Percentiles rank a stretch among this genome's conserved stretches.
These are phyloP conservation scores for Exsudoporus frostii DNA, from an alignment of 768 basidiomycete genomes.

Conservation along the genomic window DNA sequence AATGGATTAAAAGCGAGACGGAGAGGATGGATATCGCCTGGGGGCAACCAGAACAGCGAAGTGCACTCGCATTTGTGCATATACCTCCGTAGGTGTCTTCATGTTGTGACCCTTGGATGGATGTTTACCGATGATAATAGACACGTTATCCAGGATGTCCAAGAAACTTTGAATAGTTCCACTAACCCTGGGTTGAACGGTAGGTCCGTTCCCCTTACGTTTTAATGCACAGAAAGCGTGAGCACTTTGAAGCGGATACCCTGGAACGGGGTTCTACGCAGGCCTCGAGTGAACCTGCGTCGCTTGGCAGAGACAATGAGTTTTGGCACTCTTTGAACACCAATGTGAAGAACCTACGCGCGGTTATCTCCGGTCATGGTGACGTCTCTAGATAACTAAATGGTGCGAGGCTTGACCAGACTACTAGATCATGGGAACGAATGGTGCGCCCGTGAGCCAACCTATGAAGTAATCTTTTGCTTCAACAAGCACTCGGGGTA, in stretches of 20 bases:
- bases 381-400: slow-evolving; percentile 2
- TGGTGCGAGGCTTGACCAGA: neutral
- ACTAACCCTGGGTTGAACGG: slow-evolving; percentile 44
- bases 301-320: slow-evolving; percentile 46
- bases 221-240: neutral
- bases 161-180: slow-evolving; percentile 35
- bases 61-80: slow-evolving; percentile 69
- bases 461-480: slow-evolving; percentile 64
- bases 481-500: slow-evolving; percentile 77
- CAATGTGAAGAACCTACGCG: slow-evolving; percentile 63
- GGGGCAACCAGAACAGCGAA: slow-evolving; percentile 51
- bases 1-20: slow-evolving; percentile 58
- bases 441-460: slow-evolving; percentile 70
- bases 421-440: slow-evolving; percentile 69
- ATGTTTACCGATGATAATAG: neutral
- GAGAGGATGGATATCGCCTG: slow-evolving; percentile 52
- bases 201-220: slow-evolving; percentile 9
- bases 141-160: slow-evolving; percentile 34
- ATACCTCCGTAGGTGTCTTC: slow-evolving; percentile 59
- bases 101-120: neutral
- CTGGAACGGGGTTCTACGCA: slow-evolving; percentile 61
- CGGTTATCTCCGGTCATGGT: slow-evolving; percentile 73
- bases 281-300: slow-evolving; percentile 38
- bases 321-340: slow-evolving; percentile 63
- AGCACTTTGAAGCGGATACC: slow-evolving; percentile 43